Conservation (phyloP, 2,329 filamentous ascomycete species). For the Hypoxylon sp. region DNA sequence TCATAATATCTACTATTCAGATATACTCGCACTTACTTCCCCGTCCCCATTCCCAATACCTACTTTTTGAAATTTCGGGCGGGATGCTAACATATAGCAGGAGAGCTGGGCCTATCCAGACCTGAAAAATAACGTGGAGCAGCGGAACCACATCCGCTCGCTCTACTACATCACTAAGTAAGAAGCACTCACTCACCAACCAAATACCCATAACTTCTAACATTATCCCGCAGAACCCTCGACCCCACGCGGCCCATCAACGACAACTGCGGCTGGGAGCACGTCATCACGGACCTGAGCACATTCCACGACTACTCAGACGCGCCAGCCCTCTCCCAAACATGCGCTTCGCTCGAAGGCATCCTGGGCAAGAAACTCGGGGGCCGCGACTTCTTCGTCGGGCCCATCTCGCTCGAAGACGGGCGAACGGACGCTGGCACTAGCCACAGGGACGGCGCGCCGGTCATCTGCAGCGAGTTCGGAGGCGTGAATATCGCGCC, state of each 20-base stretch:
- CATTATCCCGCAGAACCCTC: conserved; percentile 58
- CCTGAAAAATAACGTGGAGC: conserved; percentile 68
- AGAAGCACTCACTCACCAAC: conserved; percentile 33
- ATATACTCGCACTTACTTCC: neutral
- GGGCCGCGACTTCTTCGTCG: conserved; percentile 69
- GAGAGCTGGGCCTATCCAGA: conserved; percentile 74
- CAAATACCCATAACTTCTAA: conserved; percentile 8
- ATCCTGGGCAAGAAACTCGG: conserved; percentile 68
- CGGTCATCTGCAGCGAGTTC: conserved; percentile 77
- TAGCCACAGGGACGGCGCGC: conserved; percentile 67
- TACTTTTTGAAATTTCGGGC: neutral
- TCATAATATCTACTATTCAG: neutral
- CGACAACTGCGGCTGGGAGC: conserved; percentile 81
- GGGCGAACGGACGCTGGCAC: conserved; percentile 60
- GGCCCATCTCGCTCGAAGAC: conserved; percentile 56
- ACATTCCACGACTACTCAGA: conserved; percentile 80
- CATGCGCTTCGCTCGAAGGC: conserved; percentile 66
- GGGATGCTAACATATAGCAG: conserved; percentile 29
- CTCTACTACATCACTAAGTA: conserved; percentile 76
- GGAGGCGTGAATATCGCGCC: conserved; percentile 77
- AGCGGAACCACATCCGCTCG: conserved; percentile 74
- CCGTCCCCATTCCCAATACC: neutral
- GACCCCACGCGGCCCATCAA: conserved; percentile 76
- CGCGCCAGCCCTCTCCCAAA: conserved; percentile 67
- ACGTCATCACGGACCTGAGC: conserved; percentile 73